Evolutionary conservation across 2,329 filamentous ascomycete species (phyloP).

Genomic region (Dothiorella sarmentorum): DNA sequence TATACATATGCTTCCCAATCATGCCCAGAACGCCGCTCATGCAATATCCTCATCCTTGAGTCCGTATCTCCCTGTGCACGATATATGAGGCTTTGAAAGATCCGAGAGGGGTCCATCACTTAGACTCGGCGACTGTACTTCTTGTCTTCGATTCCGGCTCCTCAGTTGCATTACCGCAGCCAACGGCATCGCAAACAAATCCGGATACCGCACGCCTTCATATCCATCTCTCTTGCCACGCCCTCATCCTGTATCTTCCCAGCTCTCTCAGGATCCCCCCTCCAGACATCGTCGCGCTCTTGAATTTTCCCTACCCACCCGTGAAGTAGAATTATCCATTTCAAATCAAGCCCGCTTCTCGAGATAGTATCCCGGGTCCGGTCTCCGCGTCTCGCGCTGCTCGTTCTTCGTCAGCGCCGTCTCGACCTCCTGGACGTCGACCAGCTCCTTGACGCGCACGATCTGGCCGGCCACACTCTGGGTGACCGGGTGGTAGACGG

Average conservation of each 20-base stretch:
- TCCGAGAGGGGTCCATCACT: neutral
- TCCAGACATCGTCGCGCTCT: neutral
- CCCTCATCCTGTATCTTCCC: neutral
- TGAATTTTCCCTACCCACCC: neutral
- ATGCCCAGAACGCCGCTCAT: conserved; percentile 1
- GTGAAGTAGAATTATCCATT: too few species aligned
- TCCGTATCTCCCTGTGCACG: neutral
- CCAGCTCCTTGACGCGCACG: conserved; percentile 89
- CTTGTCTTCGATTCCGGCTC: neutral
- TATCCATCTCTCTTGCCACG: neutral
- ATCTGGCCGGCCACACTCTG: conserved; percentile 84
- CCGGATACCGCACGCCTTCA: neutral
- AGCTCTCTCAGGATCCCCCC: neutral
- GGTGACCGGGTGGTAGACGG: conserved; percentile 83
- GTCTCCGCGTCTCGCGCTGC: conserved; percentile 67
- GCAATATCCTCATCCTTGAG: neutral
- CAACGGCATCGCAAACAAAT: too few species aligned
- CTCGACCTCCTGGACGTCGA: conserved; percentile 76
- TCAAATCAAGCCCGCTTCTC: conserved; percentile 56
- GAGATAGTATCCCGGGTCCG: conserved; percentile 76
- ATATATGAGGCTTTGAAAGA: neutral
- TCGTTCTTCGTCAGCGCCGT: conserved; percentile 60
- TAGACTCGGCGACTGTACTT: neutral
- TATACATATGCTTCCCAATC: neutral
- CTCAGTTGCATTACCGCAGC: neutral